A percentile compares a stretch with the other conserved stretches of the same genome.
These are phyloP conservation scores for Colletotrichum viniferum DNA, from an alignment of 2,329 filamentous ascomycete species.

Conservation along the genomic window DNA sequence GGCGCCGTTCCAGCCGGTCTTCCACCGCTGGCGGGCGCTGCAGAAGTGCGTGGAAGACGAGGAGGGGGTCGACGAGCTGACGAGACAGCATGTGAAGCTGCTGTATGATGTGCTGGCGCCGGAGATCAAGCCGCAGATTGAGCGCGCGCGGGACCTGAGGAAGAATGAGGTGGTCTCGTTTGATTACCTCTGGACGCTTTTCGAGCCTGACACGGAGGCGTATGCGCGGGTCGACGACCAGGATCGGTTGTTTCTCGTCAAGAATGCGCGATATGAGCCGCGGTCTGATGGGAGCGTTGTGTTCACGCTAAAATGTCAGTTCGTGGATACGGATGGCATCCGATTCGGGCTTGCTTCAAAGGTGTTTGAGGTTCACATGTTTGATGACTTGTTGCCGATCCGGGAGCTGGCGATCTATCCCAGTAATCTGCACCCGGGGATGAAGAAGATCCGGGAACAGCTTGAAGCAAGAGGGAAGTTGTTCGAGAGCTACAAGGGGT, in stretches of 20 bases:
- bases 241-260: background rate
- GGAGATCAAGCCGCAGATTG: background rate
- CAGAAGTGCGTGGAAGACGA: background rate
- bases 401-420: background rate
- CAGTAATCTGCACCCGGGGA: background rate
- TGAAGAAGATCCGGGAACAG: background rate
- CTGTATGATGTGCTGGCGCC: background rate
- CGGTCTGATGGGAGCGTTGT: background rate
- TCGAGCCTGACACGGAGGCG: background rate
- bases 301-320: background rate
- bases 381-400: background rate
- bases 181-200: background rate
- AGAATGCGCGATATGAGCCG: accelerated
- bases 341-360: background rate
- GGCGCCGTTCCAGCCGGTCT: background rate
- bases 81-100: background rate
- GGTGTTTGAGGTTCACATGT: background rate
- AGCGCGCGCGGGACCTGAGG: background rate
- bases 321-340: accelerated
- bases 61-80: background rate
- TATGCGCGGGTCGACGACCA: background rate
- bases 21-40: background rate
- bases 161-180: background rate
- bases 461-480: background rate
- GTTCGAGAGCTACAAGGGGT: background rate